Evolutionary conservation across 2,329 filamentous ascomycete genomes (phyloP).

Genomic region (Colletotrichum cereale): DNA sequence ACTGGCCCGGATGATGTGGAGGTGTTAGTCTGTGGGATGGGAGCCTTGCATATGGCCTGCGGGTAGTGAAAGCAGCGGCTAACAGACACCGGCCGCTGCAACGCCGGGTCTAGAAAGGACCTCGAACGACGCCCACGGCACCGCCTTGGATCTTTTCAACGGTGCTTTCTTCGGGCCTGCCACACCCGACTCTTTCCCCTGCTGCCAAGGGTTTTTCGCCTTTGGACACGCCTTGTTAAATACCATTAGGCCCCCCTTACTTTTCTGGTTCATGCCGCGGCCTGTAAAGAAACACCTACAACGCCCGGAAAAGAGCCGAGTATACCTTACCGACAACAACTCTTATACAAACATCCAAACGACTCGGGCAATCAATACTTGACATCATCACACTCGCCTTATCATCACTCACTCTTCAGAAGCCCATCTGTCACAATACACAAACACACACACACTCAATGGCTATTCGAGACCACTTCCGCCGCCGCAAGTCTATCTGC

Average conservation of each 20-base stretch:
- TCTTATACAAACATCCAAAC: not conserved
- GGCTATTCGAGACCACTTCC: slow-evolving; percentile 58
- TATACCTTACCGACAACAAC: not conserved
- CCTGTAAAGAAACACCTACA: not conserved
- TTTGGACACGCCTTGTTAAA: slow-evolving; percentile 19
- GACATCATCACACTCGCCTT: not conserved
- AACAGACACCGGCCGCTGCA: not conserved
- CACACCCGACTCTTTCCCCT: slow-evolving; percentile 22
- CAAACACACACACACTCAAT: slow-evolving; percentile 45
- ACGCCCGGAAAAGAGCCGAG: not conserved
- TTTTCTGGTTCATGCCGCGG: not conserved
- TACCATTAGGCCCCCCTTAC: slow-evolving; percentile 19
- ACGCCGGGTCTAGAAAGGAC: slow-evolving; percentile 25
- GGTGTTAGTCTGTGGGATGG: not conserved
- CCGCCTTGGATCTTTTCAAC: slow-evolving; percentile 22
- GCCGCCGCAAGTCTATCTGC: slow-evolving; percentile 54
- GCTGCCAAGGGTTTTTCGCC: not conserved
- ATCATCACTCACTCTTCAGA: not conserved
- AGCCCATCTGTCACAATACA: not conserved
- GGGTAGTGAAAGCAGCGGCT: slow-evolving; percentile 14
- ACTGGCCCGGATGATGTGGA: not conserved
- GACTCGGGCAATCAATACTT: not conserved
- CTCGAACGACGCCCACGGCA: slow-evolving; percentile 27
- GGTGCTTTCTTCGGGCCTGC: slow-evolving; percentile 32
- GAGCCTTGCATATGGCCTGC: not conserved